Conservation (phyloP, 2,329 filamentous ascomycete genomes). For the Sarocladium strictum region DNA sequence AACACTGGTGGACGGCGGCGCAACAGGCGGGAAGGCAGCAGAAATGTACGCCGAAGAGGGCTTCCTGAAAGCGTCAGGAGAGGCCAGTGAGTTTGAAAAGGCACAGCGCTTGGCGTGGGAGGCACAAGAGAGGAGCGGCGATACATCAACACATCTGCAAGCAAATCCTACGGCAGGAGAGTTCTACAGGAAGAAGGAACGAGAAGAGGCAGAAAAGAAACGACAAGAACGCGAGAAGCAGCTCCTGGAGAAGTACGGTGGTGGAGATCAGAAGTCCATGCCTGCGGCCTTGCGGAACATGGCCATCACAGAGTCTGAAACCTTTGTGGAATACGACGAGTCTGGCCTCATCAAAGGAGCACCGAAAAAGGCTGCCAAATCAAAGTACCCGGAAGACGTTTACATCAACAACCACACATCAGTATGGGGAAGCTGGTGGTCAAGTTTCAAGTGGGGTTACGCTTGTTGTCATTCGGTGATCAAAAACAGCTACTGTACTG, state of each 20-base stretch:
- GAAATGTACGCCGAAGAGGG: conserved; percentile 87
- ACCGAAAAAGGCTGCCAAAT: conserved; percentile 68
- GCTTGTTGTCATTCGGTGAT: conserved; percentile 88
- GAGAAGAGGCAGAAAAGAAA: conserved; percentile 64
- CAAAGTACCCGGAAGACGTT: conserved; percentile 88
- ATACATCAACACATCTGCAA: conserved; percentile 81
- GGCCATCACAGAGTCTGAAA: conserved; percentile 73
- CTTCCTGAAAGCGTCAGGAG: conserved; percentile 81
- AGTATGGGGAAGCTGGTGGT: conserved; percentile 98
- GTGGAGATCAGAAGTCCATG: conserved; percentile 48
- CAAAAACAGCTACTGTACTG: conserved; percentile 97
- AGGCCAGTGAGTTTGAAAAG: conserved; percentile 86
- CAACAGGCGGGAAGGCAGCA: conserved; percentile 72
- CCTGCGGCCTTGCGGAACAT: conserved; percentile 59
- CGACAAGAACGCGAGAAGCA: conserved; percentile 62
- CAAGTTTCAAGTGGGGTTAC: conserved; percentile 92
- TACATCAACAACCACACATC: conserved; percentile 85
- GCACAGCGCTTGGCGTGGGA: conserved; percentile 94
- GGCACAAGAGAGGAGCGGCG: conserved; percentile 74
- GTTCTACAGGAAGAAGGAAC: conserved; percentile 72
- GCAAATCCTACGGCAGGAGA: conserved; percentile 95
- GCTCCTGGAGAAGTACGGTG: conserved; percentile 78
- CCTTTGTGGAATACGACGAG: conserved; percentile 92
- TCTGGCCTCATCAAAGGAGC: conserved; percentile 84
- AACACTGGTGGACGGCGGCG: conserved; percentile 80